These are phyloP conservation scores for Cadophora sp. DNA, from an alignment of 2,329 filamentous ascomycete species.

Conservation along the genomic window DNA sequence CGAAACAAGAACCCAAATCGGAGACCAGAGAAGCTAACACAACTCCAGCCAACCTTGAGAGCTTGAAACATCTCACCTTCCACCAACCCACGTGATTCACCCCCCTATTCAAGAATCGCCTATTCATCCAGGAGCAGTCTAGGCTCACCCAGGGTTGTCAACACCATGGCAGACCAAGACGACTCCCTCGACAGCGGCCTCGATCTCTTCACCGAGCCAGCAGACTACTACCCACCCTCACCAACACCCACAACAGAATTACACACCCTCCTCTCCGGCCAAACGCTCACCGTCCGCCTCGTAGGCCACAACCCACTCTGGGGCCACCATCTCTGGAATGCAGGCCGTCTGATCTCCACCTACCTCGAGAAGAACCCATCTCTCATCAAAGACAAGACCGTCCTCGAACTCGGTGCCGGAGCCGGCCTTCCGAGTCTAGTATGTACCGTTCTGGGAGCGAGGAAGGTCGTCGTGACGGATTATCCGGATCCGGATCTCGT, in stretches of 20 bases:
- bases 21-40: background rate
- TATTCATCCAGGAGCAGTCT: slow-evolving; percentile 1
- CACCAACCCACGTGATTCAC: slow-evolving; percentile 30
- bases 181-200: slow-evolving; percentile 26
- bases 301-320: slow-evolving; percentile 89
- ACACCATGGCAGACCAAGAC: background rate
- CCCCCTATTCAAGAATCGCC: slow-evolving; percentile 20
- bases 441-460: slow-evolving; percentile 74
- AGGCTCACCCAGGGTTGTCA: background rate
- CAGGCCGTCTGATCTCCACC: slow-evolving; percentile 76
- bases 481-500: slow-evolving; percentile 88
- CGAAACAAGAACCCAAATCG: background rate
- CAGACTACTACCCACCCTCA: slow-evolving; percentile 79
- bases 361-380: slow-evolving; percentile 76
- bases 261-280: slow-evolving; percentile 72
- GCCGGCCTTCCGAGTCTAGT: slow-evolving; percentile 85
- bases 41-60: slow-evolving; percentile 5
- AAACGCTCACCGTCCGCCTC: slow-evolving; percentile 65
- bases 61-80: background rate
- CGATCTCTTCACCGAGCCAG: slow-evolving; percentile 79
- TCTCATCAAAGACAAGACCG: slow-evolving; percentile 69
- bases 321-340: slow-evolving; percentile 93
- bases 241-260: slow-evolving; percentile 76
- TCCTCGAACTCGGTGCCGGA: slow-evolving; percentile 89
- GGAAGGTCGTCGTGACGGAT: slow-evolving; percentile 80